Base-by-base conservation (phyloP, 208 protist species). In the Paratrypanosoma confusum region DNA sequence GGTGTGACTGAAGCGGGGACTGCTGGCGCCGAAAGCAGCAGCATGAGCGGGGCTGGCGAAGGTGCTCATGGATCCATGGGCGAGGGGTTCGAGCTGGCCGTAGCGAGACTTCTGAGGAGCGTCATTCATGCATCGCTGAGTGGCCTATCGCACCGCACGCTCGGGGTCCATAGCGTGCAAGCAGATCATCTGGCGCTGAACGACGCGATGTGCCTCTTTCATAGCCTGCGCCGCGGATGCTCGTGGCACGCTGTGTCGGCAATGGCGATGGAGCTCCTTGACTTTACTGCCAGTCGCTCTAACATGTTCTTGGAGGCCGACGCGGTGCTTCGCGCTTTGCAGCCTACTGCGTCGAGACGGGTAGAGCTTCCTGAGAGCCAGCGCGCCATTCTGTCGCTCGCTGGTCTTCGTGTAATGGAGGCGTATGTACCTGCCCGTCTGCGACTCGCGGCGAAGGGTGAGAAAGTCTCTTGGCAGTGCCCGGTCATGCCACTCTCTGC, bases 71-170 rank as follows among this genome's bases (percentile, higher is more conserved):
- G 29, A 26, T 20, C 32, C 33, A 31, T 33, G 20, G 37, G 69
- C 34, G 28, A 31, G 23, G 41, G 27, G 29, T 73, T 76, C 47
- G 67, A 81, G 43, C 39, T 34, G 39, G 50, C 55, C 3, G 57
- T 50, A 31, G 52, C 74, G 40, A 59, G 70, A 3, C 58, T 83
- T n/a, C 53, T 83, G 14, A 76, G 63, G 39, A 64, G 61, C 32
- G 57, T 51, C 22, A 75, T 83, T 46, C 65, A 57, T 23, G 69
- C 69, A 11, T 39, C 57, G 10, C 39, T 83, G 25, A 37, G 65
- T 17, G 36, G 49, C 21, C 51, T 45, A 13, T 10, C 20, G 29
- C 20, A 25, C 32, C 39, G 43, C 39, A 7, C 20, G 8, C 10
- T 24, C 13, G 39, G 16, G n/a, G 20, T 6, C n/a, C 8, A 24